These are phyloP conservation scores for Phytophthora constricta DNA, from an alignment of 352 stramenopile species.

Conservation along the genomic window DNA sequence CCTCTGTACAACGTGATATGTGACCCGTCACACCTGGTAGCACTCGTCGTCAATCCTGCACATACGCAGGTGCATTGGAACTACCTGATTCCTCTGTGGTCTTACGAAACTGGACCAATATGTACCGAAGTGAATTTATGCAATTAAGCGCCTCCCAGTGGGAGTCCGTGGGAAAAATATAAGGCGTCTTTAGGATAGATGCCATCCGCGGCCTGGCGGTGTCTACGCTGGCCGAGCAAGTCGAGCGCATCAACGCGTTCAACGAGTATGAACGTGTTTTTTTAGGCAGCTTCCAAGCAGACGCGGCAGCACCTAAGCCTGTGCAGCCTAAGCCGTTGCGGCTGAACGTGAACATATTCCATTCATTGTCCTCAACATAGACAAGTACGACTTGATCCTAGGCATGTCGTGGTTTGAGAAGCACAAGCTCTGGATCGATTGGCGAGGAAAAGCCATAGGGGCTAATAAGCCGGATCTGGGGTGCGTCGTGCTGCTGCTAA, in stretches of 20 bases:
- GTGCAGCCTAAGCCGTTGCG: too few relatives aligned
- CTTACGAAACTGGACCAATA: not conserved
- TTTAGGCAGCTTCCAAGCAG: not conserved
- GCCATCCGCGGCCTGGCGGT: too few relatives aligned
- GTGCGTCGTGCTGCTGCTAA: too few relatives aligned
- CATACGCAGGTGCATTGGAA: not conserved
- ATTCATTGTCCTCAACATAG: conserved; percentile 8
- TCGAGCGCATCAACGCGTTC: too few relatives aligned
- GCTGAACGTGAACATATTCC: not conserved
- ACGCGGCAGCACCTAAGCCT: not conserved
- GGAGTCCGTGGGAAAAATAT: too few relatives aligned
- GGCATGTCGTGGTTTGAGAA: too few relatives aligned
- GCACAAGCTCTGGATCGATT: conserved; percentile 26
- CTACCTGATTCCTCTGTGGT: not conserved
- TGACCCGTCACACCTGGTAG: too few relatives aligned
- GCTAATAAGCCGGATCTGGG: conserved; percentile 1
- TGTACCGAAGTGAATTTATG: not conserved
- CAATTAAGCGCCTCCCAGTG: not conserved
- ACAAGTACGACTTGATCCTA: conserved; percentile 31
- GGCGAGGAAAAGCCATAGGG: not conserved
- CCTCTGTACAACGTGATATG: too few relatives aligned
- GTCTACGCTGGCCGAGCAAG: too few relatives aligned
- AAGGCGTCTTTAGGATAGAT: too few relatives aligned
- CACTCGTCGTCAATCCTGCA: not conserved
- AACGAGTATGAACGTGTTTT: too few relatives aligned